Conservation (phyloP, 2,329 filamentous ascomycete genomes). For the Hypocreales sp. region DNA sequence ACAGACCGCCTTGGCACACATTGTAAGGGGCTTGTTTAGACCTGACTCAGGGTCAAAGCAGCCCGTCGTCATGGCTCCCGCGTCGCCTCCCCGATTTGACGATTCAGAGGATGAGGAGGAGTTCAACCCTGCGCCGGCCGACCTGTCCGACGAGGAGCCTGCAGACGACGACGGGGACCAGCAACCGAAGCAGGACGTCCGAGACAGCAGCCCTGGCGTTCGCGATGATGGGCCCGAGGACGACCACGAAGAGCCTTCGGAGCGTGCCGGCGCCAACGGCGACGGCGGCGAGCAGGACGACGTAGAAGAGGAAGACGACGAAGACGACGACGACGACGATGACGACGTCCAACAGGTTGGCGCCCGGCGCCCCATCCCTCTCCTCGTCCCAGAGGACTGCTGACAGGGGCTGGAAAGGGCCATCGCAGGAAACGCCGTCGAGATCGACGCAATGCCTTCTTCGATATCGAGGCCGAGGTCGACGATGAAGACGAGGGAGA, state of each 20-base stretch:
- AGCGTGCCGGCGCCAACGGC: constrained; percentile 12
- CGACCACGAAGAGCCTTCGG: constrained; percentile 16
- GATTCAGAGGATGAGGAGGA: constrained; percentile 69
- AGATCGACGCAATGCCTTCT: constrained; percentile 67
- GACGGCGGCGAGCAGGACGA: constrained; percentile 20
- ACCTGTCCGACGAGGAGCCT: constrained; percentile 48
- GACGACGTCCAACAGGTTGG: constrained; percentile 52
- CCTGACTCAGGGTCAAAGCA: no score
- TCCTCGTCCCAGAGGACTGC: background rate
- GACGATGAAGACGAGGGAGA: constrained; percentile 84
- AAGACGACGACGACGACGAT: constrained; percentile 49
- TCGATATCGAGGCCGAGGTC: constrained; percentile 97
- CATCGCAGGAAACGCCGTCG: constrained; percentile 71
- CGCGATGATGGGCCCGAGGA: constrained; percentile 29
- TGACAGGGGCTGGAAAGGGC: constrained; percentile 24
- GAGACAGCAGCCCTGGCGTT: constrained; percentile 22
- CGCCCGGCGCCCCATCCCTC: no score
- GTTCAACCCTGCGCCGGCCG: constrained; percentile 71
- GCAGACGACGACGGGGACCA: constrained; percentile 23
- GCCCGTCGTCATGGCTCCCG: no score
- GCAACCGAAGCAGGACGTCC: constrained; percentile 15
- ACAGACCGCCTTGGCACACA: no score
- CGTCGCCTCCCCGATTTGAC: constrained; percentile 33
- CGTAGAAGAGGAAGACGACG: constrained; percentile 30
- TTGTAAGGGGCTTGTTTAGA: no score